A percentile compares a stretch with the other conserved stretches of the same genome.
Conservation (phyloP, 2,329 filamentous ascomycete genomes). For the Truncatella angustata region DNA sequence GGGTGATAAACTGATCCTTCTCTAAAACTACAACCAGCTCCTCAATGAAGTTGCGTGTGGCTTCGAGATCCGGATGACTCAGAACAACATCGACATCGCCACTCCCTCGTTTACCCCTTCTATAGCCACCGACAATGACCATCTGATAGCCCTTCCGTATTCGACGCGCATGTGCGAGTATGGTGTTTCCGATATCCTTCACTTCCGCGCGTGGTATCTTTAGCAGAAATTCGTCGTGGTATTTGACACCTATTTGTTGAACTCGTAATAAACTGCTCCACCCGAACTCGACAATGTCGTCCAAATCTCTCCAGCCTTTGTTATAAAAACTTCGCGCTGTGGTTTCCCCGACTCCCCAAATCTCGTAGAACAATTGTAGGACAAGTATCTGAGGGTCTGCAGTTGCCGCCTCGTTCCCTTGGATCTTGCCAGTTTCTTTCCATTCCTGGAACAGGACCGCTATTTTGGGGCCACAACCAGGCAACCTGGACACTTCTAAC, state of each 20-base stretch:
- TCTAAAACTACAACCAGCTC: constrained; percentile 73
- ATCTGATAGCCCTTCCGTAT: constrained; percentile 56
- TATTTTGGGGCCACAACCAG: constrained; percentile 80
- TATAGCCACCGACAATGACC: constrained; percentile 75
- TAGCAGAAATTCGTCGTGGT: constrained; percentile 78
- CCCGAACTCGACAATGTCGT: constrained; percentile 81
- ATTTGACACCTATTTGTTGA: constrained; percentile 93
- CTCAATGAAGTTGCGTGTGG: constrained; percentile 68
- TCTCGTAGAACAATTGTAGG: constrained; percentile 72
- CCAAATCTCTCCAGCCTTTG: constrained; percentile 76
- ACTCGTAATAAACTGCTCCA: constrained; percentile 74
- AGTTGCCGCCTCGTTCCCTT: constrained; percentile 63
- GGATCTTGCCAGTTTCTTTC: constrained; percentile 56
- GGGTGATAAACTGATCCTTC: constrained; percentile 68
- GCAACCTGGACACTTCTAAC: constrained; percentile 60
- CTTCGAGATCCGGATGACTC: constrained; percentile 69
- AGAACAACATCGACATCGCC: constrained; percentile 88
- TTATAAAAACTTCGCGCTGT: constrained; percentile 81
- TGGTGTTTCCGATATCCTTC: constrained; percentile 61
- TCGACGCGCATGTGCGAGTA: constrained; percentile 65
- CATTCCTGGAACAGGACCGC: constrained; percentile 77
- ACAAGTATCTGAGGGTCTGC: constrained; percentile 62
- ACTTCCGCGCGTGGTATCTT: constrained; percentile 74
- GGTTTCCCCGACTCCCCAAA: constrained; percentile 87
- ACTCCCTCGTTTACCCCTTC: constrained; percentile 69